These are phyloP conservation scores for Cucurbita pepo DNA, from an alignment of 306 rosid species.

Conservation along the genomic window DNA sequence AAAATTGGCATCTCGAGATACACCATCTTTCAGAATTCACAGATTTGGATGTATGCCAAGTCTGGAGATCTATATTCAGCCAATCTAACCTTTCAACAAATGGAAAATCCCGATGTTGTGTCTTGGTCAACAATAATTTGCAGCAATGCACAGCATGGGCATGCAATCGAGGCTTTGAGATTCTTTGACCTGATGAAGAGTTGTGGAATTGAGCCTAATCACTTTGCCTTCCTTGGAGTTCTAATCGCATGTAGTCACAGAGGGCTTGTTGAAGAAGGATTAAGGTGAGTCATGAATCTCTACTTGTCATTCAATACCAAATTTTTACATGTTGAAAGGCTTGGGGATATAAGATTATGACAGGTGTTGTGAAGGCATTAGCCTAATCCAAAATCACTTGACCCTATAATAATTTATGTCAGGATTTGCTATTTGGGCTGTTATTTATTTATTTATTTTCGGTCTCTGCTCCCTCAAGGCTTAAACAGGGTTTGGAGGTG, in stretches of 20 bases:
- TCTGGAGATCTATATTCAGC: slow-evolving; percentile 37
- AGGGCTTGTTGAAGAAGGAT: slow-evolving; percentile 40
- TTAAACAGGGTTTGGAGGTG: not conserved
- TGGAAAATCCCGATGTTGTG: slow-evolving; percentile 28
- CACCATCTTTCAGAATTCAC: slow-evolving; percentile 34
- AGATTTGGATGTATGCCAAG: slow-evolving; percentile 47
- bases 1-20: slow-evolving; percentile 23
- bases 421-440: not conserved
- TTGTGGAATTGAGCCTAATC: slow-evolving; percentile 31
- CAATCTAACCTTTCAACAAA: slow-evolving; percentile 26
- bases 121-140: slow-evolving; percentile 48
- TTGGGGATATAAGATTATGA: not conserved
- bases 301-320: not conserved
- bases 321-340: not conserved
- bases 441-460: not conserved
- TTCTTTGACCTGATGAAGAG: slow-evolving; percentile 29
- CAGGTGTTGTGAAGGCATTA: not conserved
- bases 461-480: not conserved
- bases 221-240: slow-evolving; percentile 34
- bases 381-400: not conserved
- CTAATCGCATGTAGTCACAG: slow-evolving; percentile 54
- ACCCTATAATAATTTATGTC: not conserved
- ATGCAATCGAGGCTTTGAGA: slow-evolving; percentile 28
- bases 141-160: slow-evolving; percentile 41
- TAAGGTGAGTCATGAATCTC: slow-evolving; percentile 3